phyloP scores from a whole-genome alignment of 768 basidiomycete species.

The Termitomyces sp. region DNA sequence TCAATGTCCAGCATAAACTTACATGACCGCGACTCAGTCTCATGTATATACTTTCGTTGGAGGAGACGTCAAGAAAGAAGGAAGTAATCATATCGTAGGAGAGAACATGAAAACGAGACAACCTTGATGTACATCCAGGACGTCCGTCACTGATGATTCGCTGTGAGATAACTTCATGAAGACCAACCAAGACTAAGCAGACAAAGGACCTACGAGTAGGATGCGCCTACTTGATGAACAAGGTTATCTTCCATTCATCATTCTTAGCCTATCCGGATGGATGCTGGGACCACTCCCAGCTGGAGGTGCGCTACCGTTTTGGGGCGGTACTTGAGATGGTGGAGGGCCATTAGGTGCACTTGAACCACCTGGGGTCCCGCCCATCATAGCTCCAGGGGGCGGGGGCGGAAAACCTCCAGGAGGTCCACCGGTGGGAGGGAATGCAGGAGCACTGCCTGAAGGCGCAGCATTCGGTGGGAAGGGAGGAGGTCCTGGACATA shows the following conservation, averaged over 20 bases:
- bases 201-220: background rate
- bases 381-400: slow-evolving; percentile 51
- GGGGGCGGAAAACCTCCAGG: slow-evolving; percentile 29
- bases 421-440: slow-evolving; percentile 4
- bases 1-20: background rate
- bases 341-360: slow-evolving; percentile 32
- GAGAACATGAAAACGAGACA: background rate
- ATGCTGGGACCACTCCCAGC: slow-evolving; percentile 53
- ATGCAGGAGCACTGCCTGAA: slow-evolving; percentile 3
- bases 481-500: slow-evolving; percentile 4
- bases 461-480: slow-evolving; percentile 3
- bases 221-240: slow-evolving; percentile 3
- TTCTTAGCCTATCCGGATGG: slow-evolving; percentile 78
- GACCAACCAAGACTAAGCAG: background rate
- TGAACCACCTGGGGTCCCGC: slow-evolving; percentile 34
- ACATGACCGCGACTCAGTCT: background rate
- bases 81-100: background rate
- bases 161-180: background rate
- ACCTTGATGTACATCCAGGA: background rate
- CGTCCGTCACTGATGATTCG: background rate
- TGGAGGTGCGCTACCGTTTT: slow-evolving; percentile 19
- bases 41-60: no score
- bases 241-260: slow-evolving; percentile 49
- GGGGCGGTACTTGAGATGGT: slow-evolving; percentile 28
- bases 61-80: background rate